phyloP scores from a whole-genome alignment of 2,329 filamentous ascomycete species.

The Hypoxylon sp. region DNA sequence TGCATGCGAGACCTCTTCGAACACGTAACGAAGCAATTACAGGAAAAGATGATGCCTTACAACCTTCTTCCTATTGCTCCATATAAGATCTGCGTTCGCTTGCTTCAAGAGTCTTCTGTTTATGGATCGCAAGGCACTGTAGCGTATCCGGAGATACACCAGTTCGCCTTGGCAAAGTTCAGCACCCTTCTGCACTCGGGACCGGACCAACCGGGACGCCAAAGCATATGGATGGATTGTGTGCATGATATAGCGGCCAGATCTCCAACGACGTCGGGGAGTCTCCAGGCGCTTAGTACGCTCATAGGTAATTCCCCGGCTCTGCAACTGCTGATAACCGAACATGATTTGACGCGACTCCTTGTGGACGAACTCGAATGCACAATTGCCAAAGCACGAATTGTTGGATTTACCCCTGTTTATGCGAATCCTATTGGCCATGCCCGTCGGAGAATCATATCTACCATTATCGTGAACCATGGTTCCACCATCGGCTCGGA shows the following conservation, averaged over 20 bases:
- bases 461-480: slow-evolving; percentile 69
- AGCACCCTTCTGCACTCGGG: slow-evolving; percentile 71
- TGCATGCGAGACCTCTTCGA: slow-evolving; percentile 75
- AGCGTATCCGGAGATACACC: slow-evolving; percentile 73
- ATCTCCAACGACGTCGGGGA: slow-evolving; percentile 78
- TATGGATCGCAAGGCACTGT: slow-evolving; percentile 67
- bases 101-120: slow-evolving; percentile 80
- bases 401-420: slow-evolving; percentile 60
- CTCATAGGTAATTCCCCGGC: slow-evolving; percentile 67
- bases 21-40: slow-evolving; percentile 65
- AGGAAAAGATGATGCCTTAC: slow-evolving; percentile 58
- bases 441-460: slow-evolving; percentile 71
- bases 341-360: slow-evolving; percentile 74
- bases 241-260: slow-evolving; percentile 76
- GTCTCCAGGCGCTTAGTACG: slow-evolving; percentile 74
- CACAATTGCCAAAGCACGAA: slow-evolving; percentile 61
- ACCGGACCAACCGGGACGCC: slow-evolving; percentile 68
- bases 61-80: slow-evolving; percentile 54
- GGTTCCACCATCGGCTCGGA: slow-evolving; percentile 75
- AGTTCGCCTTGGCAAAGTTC: slow-evolving; percentile 74
- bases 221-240: slow-evolving; percentile 76
- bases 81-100: slow-evolving; percentile 71
- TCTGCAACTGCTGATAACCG: slow-evolving; percentile 69
- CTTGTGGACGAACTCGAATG: slow-evolving; percentile 76
- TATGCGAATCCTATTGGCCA: slow-evolving; percentile 65